Conservation (phyloP, 1,139 yeast genomes). For the Arxiozyma bovina region DNA sequence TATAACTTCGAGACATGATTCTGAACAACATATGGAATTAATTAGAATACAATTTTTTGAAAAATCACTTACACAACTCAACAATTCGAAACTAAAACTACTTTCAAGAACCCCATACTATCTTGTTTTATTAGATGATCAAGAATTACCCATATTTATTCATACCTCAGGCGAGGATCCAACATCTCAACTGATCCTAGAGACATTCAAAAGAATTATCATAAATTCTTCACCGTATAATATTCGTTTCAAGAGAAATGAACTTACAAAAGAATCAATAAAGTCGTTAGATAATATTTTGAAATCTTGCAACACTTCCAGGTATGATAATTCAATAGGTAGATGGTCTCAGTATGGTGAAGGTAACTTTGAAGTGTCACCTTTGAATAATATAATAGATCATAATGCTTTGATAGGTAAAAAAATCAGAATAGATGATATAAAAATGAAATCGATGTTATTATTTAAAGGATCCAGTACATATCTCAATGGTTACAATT, state of each 20-base stretch:
- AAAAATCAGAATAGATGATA: slow-evolving; percentile 16
- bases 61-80: slow-evolving; percentile 8
- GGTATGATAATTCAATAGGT: slow-evolving; percentile 53
- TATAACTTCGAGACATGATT: slow-evolving; percentile 23
- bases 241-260: slow-evolving; percentile 18
- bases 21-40: slow-evolving; percentile 41
- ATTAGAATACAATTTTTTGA: slow-evolving; percentile 9
- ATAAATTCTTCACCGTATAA: not conserved
- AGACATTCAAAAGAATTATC: slow-evolving; percentile 38
- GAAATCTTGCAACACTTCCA: slow-evolving; percentile 49
- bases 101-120: slow-evolving; percentile 53
- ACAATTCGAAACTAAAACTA: slow-evolving; percentile 29
- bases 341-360: slow-evolving; percentile 67
- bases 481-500: slow-evolving; percentile 1
- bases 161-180: slow-evolving; percentile 47
- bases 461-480: slow-evolving; percentile 49
- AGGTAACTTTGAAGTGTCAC: slow-evolving; percentile 51
- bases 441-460: slow-evolving; percentile 38
- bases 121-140: slow-evolving; percentile 46
- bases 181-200: slow-evolving; percentile 47
- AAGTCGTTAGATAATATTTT: slow-evolving; percentile 34
- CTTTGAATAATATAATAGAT: slow-evolving; percentile 37
- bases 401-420: slow-evolving; percentile 15
- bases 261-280: slow-evolving; percentile 38
- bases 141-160: slow-evolving; percentile 57